Conservation (phyloP, 2,329 filamentous ascomycete genomes). For the Calonectria pteridis region DNA sequence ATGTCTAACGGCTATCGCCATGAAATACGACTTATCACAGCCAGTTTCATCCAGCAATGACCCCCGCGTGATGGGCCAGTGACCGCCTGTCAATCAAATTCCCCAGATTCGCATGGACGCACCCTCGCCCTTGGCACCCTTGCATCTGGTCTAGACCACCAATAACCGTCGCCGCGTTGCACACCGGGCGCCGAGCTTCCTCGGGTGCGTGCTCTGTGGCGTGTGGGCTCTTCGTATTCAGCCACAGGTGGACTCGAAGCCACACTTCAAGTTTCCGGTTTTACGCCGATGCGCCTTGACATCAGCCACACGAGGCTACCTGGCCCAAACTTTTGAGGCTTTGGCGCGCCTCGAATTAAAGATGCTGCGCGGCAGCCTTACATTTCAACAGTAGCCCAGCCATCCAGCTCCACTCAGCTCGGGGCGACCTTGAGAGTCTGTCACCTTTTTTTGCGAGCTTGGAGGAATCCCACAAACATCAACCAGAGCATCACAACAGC, state of each 20-base stretch:
- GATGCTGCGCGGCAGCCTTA: slow-evolving; percentile 14
- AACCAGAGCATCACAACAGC: not conserved
- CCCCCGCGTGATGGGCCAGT: not conserved
- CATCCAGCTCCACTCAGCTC: slow-evolving; percentile 27
- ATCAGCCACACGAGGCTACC: slow-evolving; percentile 25
- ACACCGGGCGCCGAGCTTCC: slow-evolving; percentile 7
- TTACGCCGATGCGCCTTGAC: slow-evolving; percentile 9
- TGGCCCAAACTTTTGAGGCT: slow-evolving; percentile 4
- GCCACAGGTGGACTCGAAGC: not conserved
- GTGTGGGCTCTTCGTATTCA: slow-evolving; percentile 1
- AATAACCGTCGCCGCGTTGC: slow-evolving; percentile 28
- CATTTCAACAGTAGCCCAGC: slow-evolving; percentile 14
- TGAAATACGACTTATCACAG: not conserved
- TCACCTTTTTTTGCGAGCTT: slow-evolving; percentile 14
- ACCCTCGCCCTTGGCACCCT: slow-evolving; percentile 21
- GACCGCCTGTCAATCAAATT: not conserved
- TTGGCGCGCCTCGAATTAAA: not conserved
- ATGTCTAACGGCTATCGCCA: too few relatives aligned
- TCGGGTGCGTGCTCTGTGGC: not conserved
- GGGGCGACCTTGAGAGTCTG: slow-evolving; percentile 16
- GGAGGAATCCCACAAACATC: not conserved
- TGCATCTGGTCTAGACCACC: slow-evolving; percentile 28
- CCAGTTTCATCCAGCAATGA: not conserved
- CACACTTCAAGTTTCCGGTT: slow-evolving; percentile 9
- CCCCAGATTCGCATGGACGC: slow-evolving; percentile 20